Base-by-base conservation (phyloP, 1,284 basidiomycete species). In the Apiotrichum akiyoshidainum region DNA sequence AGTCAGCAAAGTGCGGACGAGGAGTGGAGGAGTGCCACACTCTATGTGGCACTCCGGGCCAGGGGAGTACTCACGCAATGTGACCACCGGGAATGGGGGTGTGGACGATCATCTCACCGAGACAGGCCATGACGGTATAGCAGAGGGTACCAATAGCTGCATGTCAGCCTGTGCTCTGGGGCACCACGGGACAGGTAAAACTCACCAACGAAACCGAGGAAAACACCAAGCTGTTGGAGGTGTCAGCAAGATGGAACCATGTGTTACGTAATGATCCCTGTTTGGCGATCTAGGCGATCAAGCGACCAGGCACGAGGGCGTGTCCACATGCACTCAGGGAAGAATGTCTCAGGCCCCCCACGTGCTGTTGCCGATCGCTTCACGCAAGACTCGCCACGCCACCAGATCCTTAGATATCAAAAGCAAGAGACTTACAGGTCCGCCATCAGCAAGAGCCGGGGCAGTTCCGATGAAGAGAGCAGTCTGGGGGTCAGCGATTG, bases 81-180 rank as follows among this genome's bases (percentile, higher is more conserved):
- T 91, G 90, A 11, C 90, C 85, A 63, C 85, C 87, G 51, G 81
- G 64, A 61, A 83, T 78, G 40, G 78, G 78, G 26, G 80, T 73
- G 61, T 74, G 75, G 11, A 77, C 70, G 50, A 77, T 70, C 72
- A 81, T 74, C 63, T 81, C 80, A n/a, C 79, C 80, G n/a, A 81
- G 72, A 22, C 74, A 78, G 22, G 78, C 63, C 77, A 79, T 79
- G 61, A 79, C 75, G 14, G 66, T 68, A 65, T 72, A 76, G 58
- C 71, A 72, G 51, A 79, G 68, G n/a, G 70, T 65, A 35, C 78
- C 78, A 58, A 79, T 71, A 41, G 72, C 61, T 51, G 66, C 5
- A 10, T 17, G 58, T 56, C 41, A 55, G 54, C 22, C 41, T 2
- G 4, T 21, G 8, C 12, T 21, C 9, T 19, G 42, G 19, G 37